Evolutionary conservation across 257 asterid genomes (phyloP).

Genomic region (Solanum habrochaites): DNA sequence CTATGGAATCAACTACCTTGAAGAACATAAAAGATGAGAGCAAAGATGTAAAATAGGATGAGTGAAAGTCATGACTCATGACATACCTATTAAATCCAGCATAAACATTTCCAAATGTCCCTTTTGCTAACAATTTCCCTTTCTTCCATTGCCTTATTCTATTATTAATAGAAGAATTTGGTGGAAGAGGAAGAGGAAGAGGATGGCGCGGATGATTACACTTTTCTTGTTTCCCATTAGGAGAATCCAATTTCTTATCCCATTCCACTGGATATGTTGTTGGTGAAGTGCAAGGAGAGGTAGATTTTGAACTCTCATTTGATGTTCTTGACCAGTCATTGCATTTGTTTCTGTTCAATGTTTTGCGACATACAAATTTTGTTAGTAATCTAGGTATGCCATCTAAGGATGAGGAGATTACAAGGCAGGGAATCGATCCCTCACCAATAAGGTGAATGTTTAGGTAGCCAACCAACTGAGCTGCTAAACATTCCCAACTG

Average conservation of each 20-base stretch:
- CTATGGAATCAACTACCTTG: neutral
- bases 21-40: neutral
- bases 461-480: neutral
- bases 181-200: constrained; percentile 15
- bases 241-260: neutral
- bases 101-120: constrained; percentile 62
- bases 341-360: neutral
- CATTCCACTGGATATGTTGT: neutral
- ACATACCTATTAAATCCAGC: constrained; percentile 52
- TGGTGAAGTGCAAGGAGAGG: neutral
- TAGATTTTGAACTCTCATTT: neutral
- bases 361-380: neutral
- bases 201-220: constrained; percentile 1
- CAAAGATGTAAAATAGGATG: neutral
- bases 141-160: constrained; percentile 34
- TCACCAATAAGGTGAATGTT: neutral
- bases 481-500: neutral
- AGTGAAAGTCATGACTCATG: neutral
- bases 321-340: neutral
- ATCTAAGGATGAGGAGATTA: too few relatives aligned
- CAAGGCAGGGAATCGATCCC: neutral
- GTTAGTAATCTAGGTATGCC: neutral
- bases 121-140: constrained; percentile 56
- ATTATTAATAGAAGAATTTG: neutral
- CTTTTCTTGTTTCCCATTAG: neutral